Base-by-base conservation (phyloP, 2,329 filamentous ascomycete species). In the Diaporthe nobilis region DNA sequence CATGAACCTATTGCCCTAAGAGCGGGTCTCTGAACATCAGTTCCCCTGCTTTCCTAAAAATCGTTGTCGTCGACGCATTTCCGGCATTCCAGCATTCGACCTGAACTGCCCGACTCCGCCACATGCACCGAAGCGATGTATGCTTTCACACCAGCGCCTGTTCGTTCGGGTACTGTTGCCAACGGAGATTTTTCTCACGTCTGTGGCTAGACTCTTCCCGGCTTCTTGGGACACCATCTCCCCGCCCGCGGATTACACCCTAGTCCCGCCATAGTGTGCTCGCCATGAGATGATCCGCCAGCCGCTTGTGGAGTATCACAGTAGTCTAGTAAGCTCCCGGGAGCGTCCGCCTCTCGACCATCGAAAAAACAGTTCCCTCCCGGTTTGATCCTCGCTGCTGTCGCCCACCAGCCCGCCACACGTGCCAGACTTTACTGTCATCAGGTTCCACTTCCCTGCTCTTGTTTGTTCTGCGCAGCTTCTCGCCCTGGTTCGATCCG, bases 281-380 rank as follows among this genome's bases (percentile, higher is more conserved):
- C 31, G n/a, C 44, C 47, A 20, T 25, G 47, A 68, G 22, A 68
- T 68, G 31, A 68, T 53, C 47, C 47, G 31, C 65, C 20, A 68
- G 13, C 65, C 47, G 47, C 47, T 68, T 53, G 65, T 39, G 65
- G 31, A 25, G 65, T 31, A 53, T 17, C 49, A 13, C 15, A 53
- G 47, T 10, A 39, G 22, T 20, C 28, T 39, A 68, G 17, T 34
- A 28, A 53, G 47, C 65, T 53, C 47, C 65, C 65, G 65, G 65
- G 47, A 68, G 65, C n/a, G 65, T 53, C 65, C 65, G 65, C 47
- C 47, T 53, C 47, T 68, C 31, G 65, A 68, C 47, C 65, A 25
- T 68, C 31, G 22, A 39, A 53, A 53, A 25, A 68, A 53, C 31
- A 53, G 39, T 28, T 34, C 17, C 7, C 65, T 53, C 47, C 22